A percentile compares a stretch with the other conserved stretches of the same genome.
Conservation (phyloP, 768 basidiomycete species). For the Agrocybe chaxingu region DNA sequence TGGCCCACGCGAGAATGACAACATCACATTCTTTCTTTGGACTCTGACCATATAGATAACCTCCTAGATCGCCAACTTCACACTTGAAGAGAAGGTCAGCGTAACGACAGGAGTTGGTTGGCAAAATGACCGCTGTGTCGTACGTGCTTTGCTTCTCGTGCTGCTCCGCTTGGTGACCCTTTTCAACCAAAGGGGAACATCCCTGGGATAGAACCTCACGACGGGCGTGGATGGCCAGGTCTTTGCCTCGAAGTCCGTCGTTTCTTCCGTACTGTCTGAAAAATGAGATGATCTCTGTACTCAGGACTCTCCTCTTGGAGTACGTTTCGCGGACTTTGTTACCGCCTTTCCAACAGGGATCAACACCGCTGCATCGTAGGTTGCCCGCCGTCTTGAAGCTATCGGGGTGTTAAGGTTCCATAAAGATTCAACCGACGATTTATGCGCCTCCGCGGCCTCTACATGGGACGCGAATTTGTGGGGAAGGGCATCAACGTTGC, state of each 20-base stretch:
- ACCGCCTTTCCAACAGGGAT: slow-evolving; percentile 84
- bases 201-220: slow-evolving; percentile 38
- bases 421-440: slow-evolving; percentile 71
- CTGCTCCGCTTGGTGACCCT: background rate
- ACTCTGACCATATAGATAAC: too few species aligned
- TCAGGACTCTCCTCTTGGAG: slow-evolving; percentile 73
- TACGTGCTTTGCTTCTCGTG: slow-evolving; percentile 23
- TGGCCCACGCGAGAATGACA: background rate
- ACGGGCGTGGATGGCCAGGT: slow-evolving; percentile 56
- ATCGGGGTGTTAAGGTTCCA: slow-evolving; percentile 1
- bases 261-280: background rate
- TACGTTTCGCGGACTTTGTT: slow-evolving; percentile 70
- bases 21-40: background rate
- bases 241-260: slow-evolving; percentile 62
- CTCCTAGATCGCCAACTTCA: slow-evolving; percentile 23
- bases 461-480: slow-evolving; percentile 80
- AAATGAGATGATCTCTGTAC: background rate
- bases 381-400: slow-evolving; percentile 1
- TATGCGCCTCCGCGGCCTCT: slow-evolving; percentile 71
- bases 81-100: slow-evolving; percentile 63
- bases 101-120: slow-evolving; percentile 69
- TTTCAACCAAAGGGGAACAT: slow-evolving; percentile 48
- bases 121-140: slow-evolving; percentile 65
- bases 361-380: slow-evolving; percentile 78
- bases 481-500: slow-evolving; percentile 84